Conservation (phyloP, 345 rosid species). For the Rhizophora apiculata region DNA sequence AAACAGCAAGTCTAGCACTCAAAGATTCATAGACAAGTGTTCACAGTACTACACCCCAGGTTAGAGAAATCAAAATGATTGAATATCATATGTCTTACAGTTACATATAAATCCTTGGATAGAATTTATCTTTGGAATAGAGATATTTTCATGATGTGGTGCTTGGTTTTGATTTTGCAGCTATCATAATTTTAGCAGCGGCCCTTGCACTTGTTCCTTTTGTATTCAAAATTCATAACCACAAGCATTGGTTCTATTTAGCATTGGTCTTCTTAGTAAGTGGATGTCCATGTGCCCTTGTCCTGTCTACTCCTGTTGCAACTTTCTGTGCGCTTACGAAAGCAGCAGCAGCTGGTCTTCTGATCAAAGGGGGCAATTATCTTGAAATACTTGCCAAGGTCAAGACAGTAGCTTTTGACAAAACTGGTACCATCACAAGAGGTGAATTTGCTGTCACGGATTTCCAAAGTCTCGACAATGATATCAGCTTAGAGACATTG, state of each 20-base stretch:
- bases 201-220: conserved; percentile 55
- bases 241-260: conserved; percentile 60
- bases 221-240: conserved; percentile 38
- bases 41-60: conserved; percentile 89
- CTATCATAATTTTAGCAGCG: conserved; percentile 49
- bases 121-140: neutral
- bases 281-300: conserved; percentile 89
- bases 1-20: conserved; percentile 67
- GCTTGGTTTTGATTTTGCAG: conserved; percentile 37
- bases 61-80: conserved; percentile 16
- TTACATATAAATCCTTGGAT: too few species aligned
- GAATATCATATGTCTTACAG: neutral
- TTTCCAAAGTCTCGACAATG: conserved; percentile 44
- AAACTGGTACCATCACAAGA: conserved; percentile 86
- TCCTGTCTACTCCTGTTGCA: conserved; percentile 90
- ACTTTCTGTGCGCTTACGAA: conserved; percentile 85
- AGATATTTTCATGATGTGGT: neutral
- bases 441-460: conserved; percentile 82
- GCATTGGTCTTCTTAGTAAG: conserved; percentile 86
- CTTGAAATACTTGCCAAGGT: conserved; percentile 79
- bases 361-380: conserved; percentile 78
- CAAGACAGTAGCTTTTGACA: conserved; percentile 71
- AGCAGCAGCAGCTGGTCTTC: conserved; percentile 79
- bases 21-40: conserved; percentile 67
- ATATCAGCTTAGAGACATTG: conserved; percentile 41